These are phyloP conservation scores for Catenaria anguillulae DNA, from an alignment of 371 early-diverging fungal species.

Conservation along the genomic window DNA sequence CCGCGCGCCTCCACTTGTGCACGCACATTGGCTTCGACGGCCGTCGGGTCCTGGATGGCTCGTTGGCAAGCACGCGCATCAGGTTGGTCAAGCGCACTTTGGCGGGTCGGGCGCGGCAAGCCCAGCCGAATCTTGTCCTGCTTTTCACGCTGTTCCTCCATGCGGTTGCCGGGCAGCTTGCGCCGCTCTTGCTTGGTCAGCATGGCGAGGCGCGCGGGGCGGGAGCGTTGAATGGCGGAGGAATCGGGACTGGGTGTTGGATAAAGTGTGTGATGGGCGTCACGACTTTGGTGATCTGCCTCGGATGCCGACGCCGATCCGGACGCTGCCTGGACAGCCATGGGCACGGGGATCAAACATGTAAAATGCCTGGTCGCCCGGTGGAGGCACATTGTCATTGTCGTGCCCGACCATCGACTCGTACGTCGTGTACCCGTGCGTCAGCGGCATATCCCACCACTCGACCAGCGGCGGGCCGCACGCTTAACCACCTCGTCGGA, in stretches of 20 bases:
- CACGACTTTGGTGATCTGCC: no score
- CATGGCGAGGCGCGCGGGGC: constrained; percentile 61
- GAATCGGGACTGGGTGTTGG: constrained; percentile 83
- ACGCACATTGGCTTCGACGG: constrained; percentile 74
- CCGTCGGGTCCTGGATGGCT: constrained; percentile 88
- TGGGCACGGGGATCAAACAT: not conserved
- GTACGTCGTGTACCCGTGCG: not conserved
- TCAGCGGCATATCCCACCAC: constrained; percentile 90
- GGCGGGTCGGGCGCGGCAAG: constrained; percentile 76
- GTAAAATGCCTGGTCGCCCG: not conserved
- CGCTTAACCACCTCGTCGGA: constrained; percentile 9
- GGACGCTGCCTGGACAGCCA: not conserved
- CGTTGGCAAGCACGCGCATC: constrained; percentile 80
- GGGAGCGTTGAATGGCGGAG: constrained; percentile 54
- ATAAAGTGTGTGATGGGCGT: constrained; percentile 58
- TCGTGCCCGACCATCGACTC: constrained; percentile 34
- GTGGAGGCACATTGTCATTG: not conserved
- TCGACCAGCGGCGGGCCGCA: constrained; percentile 66
- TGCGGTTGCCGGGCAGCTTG: constrained; percentile 73
- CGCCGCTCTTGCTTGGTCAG: constrained; percentile 84
- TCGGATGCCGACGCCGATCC: constrained; percentile 26
- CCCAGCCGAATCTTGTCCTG: constrained; percentile 89
- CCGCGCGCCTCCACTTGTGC: constrained; percentile 69
- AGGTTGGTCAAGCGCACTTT: constrained; percentile 83
- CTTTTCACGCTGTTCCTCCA: constrained; percentile 76